Base-by-base conservation (phyloP, 371 early-diverging fungal genomes). In the Nematocida minor region DNA sequence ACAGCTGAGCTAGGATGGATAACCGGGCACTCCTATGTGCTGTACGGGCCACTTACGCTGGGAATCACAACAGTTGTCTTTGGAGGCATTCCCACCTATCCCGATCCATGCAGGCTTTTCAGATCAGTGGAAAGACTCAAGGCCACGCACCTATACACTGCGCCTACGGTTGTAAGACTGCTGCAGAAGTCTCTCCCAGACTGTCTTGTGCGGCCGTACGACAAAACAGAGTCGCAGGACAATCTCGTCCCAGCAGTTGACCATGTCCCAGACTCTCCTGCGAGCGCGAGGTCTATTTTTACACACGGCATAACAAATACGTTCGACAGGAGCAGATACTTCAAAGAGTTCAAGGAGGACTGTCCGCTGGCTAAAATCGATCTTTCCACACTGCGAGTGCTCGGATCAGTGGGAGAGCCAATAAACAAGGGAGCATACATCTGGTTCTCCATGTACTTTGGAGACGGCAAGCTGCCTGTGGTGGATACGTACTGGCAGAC, bases 401-500 rank as follows among this genome's bases (percentile, higher is more conserved):
- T 97, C 40, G 96, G 94, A 25, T 90, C 91, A 40, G 96, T 95
- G 3, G 97, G 97, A 48, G 97, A 97, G 86, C 96, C 96, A 48
- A 94, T 95, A 83, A 92, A 95, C 80, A 89, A 90, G 40, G 93
- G 94, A 69, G 94, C 96, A 11, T 94, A 95, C 92, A 84, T 89
- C 55, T 96, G 96, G 96, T 95, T 93, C 87, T 86, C 90, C 82
- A 88, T 89, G 27, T 87, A 90, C 34, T 92, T 96, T 40, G 94
- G 94, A 31, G 88, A 90, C 60, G 87, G 88, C n/a, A 88, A 88
- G 25, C 91, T 92, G 80, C 90, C 92, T 2, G 87, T 97, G 4
- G 92, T 97, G 11, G 97, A 97, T 85, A 94, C 95, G 7, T 94
- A 93, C 87, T 92, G 92, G 92, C 91, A 92, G 60, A 92, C 93